Evolutionary conservation across 2,329 filamentous ascomycete genomes (phyloP).

Genomic region (Fusarium sp.): DNA sequence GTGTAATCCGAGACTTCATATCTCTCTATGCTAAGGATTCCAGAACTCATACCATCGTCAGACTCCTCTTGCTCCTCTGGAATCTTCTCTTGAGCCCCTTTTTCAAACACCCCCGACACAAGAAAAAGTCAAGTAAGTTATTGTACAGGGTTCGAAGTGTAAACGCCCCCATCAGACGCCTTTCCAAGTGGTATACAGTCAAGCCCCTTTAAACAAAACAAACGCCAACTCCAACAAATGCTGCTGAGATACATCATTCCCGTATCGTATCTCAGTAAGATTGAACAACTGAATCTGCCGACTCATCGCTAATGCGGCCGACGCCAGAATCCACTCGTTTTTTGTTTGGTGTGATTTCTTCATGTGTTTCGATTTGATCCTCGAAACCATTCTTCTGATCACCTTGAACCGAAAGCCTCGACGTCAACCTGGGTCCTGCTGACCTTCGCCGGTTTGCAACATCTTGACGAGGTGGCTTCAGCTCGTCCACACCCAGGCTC

Average conservation of each 20-base stretch:
- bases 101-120: neutral
- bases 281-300: constrained; percentile 27
- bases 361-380: constrained; percentile 24
- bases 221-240: constrained; percentile 37
- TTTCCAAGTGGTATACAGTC: constrained; percentile 31
- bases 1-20: constrained; percentile 25
- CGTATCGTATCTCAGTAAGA: constrained; percentile 2
- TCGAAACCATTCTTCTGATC: constrained; percentile 33
- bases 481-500: constrained; percentile 43
- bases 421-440: constrained; percentile 35
- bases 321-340: constrained; percentile 47
- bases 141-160: constrained; percentile 30
- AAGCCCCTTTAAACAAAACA: constrained; percentile 7
- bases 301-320: constrained; percentile 44
- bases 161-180: constrained; percentile 30
- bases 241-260: constrained; percentile 23
- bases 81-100: constrained; percentile 8
- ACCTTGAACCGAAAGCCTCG: constrained; percentile 31
- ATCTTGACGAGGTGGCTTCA: constrained; percentile 39
- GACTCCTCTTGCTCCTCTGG: neutral
- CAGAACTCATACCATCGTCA: constrained; percentile 14
- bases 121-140: constrained; percentile 27
- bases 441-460: constrained; percentile 43
- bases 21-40: constrained; percentile 21
- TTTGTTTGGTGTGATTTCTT: constrained; percentile 36